Conservation (phyloP, 257 asterid genomes). For the Ilex aquifolium region DNA sequence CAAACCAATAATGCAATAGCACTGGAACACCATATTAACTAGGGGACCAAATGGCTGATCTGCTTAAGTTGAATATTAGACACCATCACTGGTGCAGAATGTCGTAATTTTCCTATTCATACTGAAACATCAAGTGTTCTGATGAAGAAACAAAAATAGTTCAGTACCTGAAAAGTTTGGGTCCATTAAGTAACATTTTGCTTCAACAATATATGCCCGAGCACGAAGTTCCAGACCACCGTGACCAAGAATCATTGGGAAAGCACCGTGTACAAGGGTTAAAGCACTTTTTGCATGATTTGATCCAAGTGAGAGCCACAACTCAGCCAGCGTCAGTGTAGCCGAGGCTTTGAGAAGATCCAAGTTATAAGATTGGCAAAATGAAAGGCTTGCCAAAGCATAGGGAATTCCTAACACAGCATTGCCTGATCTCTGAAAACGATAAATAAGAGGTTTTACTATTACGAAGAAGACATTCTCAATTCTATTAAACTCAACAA, state of each 20-base stretch:
- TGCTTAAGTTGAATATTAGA: too few relatives aligned
- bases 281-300: conserved; percentile 77
- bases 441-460: conserved; percentile 5
- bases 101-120: too few relatives aligned
- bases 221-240: conserved; percentile 93
- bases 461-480: neutral
- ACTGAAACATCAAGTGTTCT: neutral
- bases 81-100: too few relatives aligned
- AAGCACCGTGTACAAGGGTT: conserved; percentile 70
- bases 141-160: conserved; percentile 1
- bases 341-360: conserved; percentile 97
- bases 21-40: too few relatives aligned
- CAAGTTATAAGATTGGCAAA: conserved; percentile 85
- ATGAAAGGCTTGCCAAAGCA: conserved; percentile 94
- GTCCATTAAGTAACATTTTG: conserved; percentile 85
- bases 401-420: conserved; percentile 91
- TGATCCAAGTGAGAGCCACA: conserved; percentile 92
- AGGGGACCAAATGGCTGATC: too few relatives aligned
- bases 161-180: conserved; percentile 66
- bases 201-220: conserved; percentile 78
- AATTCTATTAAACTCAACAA: too few relatives aligned
- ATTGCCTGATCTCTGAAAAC: conserved; percentile 75
- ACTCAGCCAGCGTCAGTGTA: conserved; percentile 74
- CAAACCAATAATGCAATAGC: too few relatives aligned
- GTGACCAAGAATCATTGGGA: conserved; percentile 88